Base-by-base conservation (phyloP, 2,329 filamentous ascomycete genomes). In the Penicillium verrucosum region DNA sequence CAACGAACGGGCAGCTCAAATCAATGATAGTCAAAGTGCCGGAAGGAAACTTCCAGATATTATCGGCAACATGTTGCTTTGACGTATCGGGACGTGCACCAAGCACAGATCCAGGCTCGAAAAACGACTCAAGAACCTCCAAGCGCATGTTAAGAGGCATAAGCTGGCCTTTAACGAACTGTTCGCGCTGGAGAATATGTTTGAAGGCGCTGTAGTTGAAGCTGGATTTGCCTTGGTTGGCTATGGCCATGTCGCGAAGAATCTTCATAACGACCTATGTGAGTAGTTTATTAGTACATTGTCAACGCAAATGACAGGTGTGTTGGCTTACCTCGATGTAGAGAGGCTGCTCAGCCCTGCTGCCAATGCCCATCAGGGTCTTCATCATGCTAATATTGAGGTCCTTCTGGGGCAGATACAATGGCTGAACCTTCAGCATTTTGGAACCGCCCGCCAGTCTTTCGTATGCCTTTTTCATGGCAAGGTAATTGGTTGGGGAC, bases 1-100 rank as follows among this genome's bases (percentile, higher is more conserved):
- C 86, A 5, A 92, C 77, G 61, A 87, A 90, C 0, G 88, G 86
- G 67, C 88, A 90, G 0, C 85, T 89, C 0, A 94, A 75, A 64
- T 94, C 89, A 6, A 92, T 75, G 47, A 90, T 87, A 0, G 84
- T 89, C 25, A 56, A n/a, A 27, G 16, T 51, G 7, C 47, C 41
- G 0, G 54, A 21, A 21, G 27, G 5, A 10, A 74, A 70, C 38
- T 63, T 68, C 61, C 71, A 68, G 34, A 60, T 58, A 29, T 61
- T 50, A 10, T 61, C 34, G 16, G 43, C 25, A 44, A 53, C 29
- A 23, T 53, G 27, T 51, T 57, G 58, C 16, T 49, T 43, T 47
- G 62, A 11, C 16, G 4, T 30, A 7, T 32, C 0, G 2, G 12
- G 1, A 27, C 1, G 10, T 25, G 21, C 23, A 4, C 51, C 51